phyloP scores from a whole-genome alignment of 495 filamentous ascomycete genomes.

The Hypoxylon trugodes region DNA sequence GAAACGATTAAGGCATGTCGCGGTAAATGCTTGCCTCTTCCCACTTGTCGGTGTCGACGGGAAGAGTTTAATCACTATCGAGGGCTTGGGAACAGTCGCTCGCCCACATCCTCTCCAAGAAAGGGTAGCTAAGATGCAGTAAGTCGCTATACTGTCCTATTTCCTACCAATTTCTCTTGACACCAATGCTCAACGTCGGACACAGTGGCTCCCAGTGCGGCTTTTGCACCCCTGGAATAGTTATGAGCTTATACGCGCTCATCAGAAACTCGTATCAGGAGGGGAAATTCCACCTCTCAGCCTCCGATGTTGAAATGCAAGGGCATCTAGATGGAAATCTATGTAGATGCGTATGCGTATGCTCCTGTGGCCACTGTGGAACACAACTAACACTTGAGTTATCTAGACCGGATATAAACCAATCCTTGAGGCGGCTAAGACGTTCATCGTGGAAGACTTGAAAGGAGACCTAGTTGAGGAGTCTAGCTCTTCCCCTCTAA shows the following conservation, averaged over 20 bases:
- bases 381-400: slow-evolving; percentile 3
- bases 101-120: slow-evolving; percentile 84
- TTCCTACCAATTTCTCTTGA: not conserved
- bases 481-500: slow-evolving; percentile 60
- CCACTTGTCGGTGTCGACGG: slow-evolving; percentile 85
- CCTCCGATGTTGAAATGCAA: slow-evolving; percentile 68
- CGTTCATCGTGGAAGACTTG: slow-evolving; percentile 60
- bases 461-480: slow-evolving; percentile 52
- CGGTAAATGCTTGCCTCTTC: slow-evolving; percentile 85
- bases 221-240: slow-evolving; percentile 89
- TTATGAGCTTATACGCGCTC: slow-evolving; percentile 88
- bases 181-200: not conserved
- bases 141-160: not conserved
- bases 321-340: slow-evolving; percentile 86
- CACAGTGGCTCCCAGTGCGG: slow-evolving; percentile 63
- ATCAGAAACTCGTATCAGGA: slow-evolving; percentile 68
- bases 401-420: slow-evolving; percentile 77
- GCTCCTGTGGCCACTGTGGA: not conserved
- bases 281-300: slow-evolving; percentile 41
- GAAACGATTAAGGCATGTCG: slow-evolving; percentile 77
- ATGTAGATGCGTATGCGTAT: slow-evolving; percentile 67
- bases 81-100: slow-evolving; percentile 81
- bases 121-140: slow-evolving; percentile 69
- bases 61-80: slow-evolving; percentile 92
- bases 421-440: slow-evolving; percentile 81